These are phyloP conservation scores for Diplosphaera chodatii DNA, from an alignment of 139 green algal genomes.

Conservation along the genomic window DNA sequence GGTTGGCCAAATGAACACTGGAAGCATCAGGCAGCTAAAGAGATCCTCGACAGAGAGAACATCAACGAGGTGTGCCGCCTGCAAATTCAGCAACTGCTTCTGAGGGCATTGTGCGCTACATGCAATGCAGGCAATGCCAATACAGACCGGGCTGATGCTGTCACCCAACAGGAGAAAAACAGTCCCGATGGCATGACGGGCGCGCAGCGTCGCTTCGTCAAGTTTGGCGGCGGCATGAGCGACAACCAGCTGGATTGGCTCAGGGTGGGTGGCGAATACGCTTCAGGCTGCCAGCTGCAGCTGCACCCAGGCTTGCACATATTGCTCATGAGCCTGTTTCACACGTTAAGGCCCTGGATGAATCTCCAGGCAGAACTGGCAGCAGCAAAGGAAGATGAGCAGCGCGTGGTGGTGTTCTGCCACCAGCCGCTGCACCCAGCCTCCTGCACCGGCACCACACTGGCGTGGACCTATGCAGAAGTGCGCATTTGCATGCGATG, in stretches of 20 bases:
- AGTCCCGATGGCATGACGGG: constrained; percentile 48
- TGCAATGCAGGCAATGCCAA: background rate
- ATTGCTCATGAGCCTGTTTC: no score
- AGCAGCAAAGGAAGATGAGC: constrained; percentile 5
- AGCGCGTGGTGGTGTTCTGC: constrained; percentile 45
- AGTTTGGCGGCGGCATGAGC: constrained; percentile 68
- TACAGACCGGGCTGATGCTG: no score
- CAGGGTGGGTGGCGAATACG: no score
- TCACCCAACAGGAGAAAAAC: constrained; percentile 51
- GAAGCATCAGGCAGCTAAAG: constrained; percentile 38
- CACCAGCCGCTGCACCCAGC: constrained; percentile 40
- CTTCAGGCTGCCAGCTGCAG: background rate
- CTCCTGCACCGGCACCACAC: constrained; percentile 37
- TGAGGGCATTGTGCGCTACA: background rate
- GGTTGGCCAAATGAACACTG: constrained; percentile 41
- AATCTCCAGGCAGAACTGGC: constrained; percentile 15
- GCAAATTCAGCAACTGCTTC: no score
- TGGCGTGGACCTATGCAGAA: constrained; percentile 69
- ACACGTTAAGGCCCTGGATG: no score
- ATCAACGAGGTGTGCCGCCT: constrained; percentile 50
- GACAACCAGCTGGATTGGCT: constrained; percentile 74
- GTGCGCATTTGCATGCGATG: constrained; percentile 29
- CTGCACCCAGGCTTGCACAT: no score
- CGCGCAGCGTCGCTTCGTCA: constrained; percentile 61
- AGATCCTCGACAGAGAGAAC: constrained; percentile 46